Base-by-base conservation (phyloP, 2,329 filamentous ascomycete genomes). In the Lachnellula occidentalis region DNA sequence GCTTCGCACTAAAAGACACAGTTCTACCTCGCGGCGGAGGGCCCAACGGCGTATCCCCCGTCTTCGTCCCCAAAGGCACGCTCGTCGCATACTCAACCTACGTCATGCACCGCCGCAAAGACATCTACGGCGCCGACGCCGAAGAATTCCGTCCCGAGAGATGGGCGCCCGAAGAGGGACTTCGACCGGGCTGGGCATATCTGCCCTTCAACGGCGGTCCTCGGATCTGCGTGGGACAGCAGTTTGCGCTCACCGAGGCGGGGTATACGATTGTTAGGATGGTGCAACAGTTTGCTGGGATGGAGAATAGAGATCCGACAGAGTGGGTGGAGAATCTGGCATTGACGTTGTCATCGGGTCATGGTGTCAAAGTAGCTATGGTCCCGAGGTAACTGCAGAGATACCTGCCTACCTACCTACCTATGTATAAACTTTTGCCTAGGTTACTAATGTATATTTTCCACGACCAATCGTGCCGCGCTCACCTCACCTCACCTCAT, bases 101-200 rank as follows among this genome's bases (percentile, higher is more conserved):
- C 42, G 21, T 50, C 2, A 61, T 71, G 49, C 69, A 70, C 34
- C 57, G 68, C 2, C 61, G 64, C 9, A 63, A 58, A 9, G 67
- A 71, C 45, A 64, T 73, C 17, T 72, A 66, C 50, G 71, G 71
- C 0, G 45, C 56, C 3, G 64, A 12, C 64, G 72, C 27, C 74
- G 52, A 61, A 0, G 63, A 65, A 41, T 71, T 70, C 53, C 58
- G 59, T 1, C 70, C 70, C 0, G 69, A 72, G 48, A 56, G 70
- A 2, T 72, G 70, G 70, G 64, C 49, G 7, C 50, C 55, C 4
- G 56, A 58, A 34, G 59, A 61, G n/a, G 56, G 54, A 1, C 48
- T 65, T 4, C 77, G 55, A 74, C 79, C 61, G 72, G 79, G 9
- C 64, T 73, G 27, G 76, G 71, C 66, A 9, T 79, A 75, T 58